These are phyloP conservation scores for Sordariomycetes sp. DNA, from an alignment of 2,329 filamentous ascomycete species.

Conservation along the genomic window DNA sequence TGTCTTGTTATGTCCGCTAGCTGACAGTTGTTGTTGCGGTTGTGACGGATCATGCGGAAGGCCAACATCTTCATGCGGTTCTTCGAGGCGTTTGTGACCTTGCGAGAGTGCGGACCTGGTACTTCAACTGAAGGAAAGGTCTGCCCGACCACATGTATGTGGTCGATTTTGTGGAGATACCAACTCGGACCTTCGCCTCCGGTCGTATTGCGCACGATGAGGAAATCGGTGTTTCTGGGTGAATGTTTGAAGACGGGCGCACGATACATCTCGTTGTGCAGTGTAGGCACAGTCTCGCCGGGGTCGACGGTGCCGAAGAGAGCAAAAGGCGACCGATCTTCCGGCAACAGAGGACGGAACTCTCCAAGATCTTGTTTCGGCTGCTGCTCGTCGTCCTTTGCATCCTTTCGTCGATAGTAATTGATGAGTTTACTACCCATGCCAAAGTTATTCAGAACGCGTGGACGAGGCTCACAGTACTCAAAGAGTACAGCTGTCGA, in stretches of 20 bases:
- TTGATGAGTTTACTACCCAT: slow-evolving; percentile 97
- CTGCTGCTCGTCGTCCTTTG: slow-evolving; percentile 62
- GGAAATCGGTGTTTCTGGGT: slow-evolving; percentile 70
- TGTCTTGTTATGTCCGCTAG: slow-evolving; percentile 85
- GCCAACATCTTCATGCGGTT: slow-evolving; percentile 94
- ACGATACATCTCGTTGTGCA: slow-evolving; percentile 93
- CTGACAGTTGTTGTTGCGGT: slow-evolving; percentile 57
- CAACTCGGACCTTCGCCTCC: slow-evolving; percentile 69
- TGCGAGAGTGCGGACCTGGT: slow-evolving; percentile 85
- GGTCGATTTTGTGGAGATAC: slow-evolving; percentile 82
- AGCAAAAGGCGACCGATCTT: slow-evolving; percentile 93
- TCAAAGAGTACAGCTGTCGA: slow-evolving; percentile 82
- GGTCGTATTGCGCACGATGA: slow-evolving; percentile 76
- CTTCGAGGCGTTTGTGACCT: slow-evolving; percentile 95
- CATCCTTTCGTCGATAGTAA: slow-evolving; percentile 80
- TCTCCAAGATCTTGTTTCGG: slow-evolving; percentile 84
- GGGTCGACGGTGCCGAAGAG: slow-evolving; percentile 90
- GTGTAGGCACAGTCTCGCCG: slow-evolving; percentile 79
- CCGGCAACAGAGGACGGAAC: slow-evolving; percentile 75
- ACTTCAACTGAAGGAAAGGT: slow-evolving; percentile 88
- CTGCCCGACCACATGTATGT: slow-evolving; percentile 85
- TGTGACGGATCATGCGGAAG: slow-evolving; percentile 78
- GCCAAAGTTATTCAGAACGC: slow-evolving; percentile 88
- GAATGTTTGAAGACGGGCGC: slow-evolving; percentile 88
- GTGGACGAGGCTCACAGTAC: slow-evolving; percentile 90